Base-by-base conservation (phyloP, 768 basidiomycete species). In the Psilocybe cyanescens region DNA sequence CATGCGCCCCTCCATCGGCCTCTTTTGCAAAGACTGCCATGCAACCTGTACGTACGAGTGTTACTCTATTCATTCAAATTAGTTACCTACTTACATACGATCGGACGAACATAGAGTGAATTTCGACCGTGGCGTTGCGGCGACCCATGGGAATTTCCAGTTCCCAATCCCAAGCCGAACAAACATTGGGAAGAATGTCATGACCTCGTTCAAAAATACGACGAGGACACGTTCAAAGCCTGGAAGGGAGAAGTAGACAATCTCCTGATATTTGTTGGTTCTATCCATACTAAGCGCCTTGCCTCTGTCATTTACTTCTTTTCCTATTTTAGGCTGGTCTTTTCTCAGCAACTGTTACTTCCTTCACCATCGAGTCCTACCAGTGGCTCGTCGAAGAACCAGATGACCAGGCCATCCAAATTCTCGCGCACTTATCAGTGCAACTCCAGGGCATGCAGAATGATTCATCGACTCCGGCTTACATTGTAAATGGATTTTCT, bases 231-330 rank as follows among this genome's bases (percentile, higher is more conserved):
- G 65, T 61, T 65, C 37, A 55, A 61, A 11, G 65, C 60, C 12
- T 71, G 70, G 70, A 65, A 68, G 53, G 70, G 69, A 33, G 68
- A 71, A 44, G 55, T 70, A 9, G 67, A 70, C 45, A 69, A 64
- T 8, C 56, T 70, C 39, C 52, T 70, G 16, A 67, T 71, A 16
- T 68, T 71, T 54, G 70, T 71, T 28, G 44, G 69, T 58, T 35
- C 16, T 2, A 1, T 37, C 37, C 11, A n/a, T 17, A 6, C 16
- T 37, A 14, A 17, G 17, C 24, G 53, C 31, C 16, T 53, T 6
- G 48, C 24, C 8, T 30, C 11, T 30, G 24, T 16, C 5, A 51
- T 30, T n/a, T 4, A 33, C 4, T 11, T 11, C 47, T 11, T 24
- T 49, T 5, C 14, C 41, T 14, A 3, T 44, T 24, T 6, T n/a